phyloP scores from a whole-genome alignment of 164 flowering plant genomes.

The Aristolochia fimbriata region DNA sequence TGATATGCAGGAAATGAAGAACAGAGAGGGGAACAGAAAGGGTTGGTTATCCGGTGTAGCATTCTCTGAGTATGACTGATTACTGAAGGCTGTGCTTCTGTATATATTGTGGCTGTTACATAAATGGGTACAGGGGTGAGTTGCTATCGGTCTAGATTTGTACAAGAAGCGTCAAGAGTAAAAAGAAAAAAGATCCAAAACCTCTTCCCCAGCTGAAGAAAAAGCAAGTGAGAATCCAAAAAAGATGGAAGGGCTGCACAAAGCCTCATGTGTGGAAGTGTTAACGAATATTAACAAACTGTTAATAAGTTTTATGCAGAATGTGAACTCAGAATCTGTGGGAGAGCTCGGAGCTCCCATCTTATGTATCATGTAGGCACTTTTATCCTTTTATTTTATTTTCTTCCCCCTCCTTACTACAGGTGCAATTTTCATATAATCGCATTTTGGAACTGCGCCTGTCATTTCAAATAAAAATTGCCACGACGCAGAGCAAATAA shows the following conservation, averaged over 20 bases:
- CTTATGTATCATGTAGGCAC: neutral
- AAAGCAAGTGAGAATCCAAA: too few relatives aligned
- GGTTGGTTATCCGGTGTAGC: constrained; percentile 47
- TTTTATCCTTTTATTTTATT: too few relatives aligned
- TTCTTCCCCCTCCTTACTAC: too few relatives aligned
- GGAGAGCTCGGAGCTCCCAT: neutral
- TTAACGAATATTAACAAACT: too few relatives aligned
- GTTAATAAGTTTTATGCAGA: neutral
- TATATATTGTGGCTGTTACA: neutral
- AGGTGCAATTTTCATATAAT: too few relatives aligned
- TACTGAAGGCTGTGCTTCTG: neutral
- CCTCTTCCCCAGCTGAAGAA: too few relatives aligned
- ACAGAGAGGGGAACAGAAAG: constrained; percentile 43
- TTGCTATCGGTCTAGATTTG: neutral
- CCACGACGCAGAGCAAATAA: too few relatives aligned
- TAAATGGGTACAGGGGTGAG: neutral
- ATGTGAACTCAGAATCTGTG: neutral
- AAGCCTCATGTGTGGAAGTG: too few relatives aligned
- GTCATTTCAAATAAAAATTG: too few relatives aligned
- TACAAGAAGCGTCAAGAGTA: neutral
- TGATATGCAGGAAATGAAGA: constrained; percentile 57
- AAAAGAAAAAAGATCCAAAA: neutral
- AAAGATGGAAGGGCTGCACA: too few relatives aligned
- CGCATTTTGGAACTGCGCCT: too few relatives aligned
- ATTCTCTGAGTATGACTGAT: constrained; percentile 24